These are phyloP conservation scores for Stagonosporopsis rhizophila DNA, from an alignment of 2,329 filamentous ascomycete genomes.

Conservation along the genomic window DNA sequence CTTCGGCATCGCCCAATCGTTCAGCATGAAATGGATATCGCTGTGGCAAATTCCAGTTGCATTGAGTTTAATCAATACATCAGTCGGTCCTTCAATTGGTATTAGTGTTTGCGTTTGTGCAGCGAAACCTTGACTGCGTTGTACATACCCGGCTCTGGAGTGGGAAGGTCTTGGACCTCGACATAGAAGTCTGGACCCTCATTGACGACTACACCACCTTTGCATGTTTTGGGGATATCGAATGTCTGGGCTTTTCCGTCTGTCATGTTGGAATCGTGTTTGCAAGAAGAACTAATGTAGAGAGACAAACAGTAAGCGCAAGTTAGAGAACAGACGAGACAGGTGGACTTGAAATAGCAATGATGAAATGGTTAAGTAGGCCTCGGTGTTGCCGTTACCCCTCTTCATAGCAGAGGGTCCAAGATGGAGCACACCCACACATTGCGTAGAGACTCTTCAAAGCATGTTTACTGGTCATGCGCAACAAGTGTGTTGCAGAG, in stretches of 20 bases:
- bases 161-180: constrained; percentile 56
- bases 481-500: not conserved
- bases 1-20: constrained; percentile 56
- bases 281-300: not conserved
- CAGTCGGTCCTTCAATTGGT: constrained; percentile 54
- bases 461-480: not conserved
- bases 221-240: constrained; percentile 58
- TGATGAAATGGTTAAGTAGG: constrained; percentile 8
- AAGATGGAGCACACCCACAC: not conserved
- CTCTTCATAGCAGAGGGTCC: constrained; percentile 10
- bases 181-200: constrained; percentile 59
- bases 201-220: constrained; percentile 61
- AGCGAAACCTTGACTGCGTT: not conserved
- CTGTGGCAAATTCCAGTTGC: constrained; percentile 65
- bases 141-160: constrained; percentile 55
- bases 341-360: constrained; percentile 3
- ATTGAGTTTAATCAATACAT: constrained; percentile 65
- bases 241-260: constrained; percentile 38
- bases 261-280: constrained; percentile 27
- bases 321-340: not conserved
- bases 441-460: not conserved
- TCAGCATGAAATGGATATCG: constrained; percentile 65
- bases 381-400: constrained; percentile 18
- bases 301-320: not conserved
- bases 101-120: constrained; percentile 3